Percentiles rank a stretch among this genome's conserved stretches.
Evolutionary conservation across 441 rosid species (phyloP).

Genomic region (Populus trichocarpa): DNA sequence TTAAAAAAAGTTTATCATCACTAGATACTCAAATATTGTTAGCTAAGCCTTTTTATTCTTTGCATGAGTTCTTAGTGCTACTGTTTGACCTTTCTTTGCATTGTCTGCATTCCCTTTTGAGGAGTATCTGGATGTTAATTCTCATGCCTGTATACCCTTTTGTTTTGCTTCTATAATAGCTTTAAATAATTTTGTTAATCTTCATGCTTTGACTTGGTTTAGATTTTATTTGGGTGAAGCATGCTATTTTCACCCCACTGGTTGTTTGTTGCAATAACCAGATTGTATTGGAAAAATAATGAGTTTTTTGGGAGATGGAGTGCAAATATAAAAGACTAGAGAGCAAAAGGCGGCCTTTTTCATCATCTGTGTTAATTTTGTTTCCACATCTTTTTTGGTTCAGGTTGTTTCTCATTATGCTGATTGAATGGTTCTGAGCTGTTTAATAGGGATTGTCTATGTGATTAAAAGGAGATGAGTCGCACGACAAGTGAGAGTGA

Average conservation of each 20-base stretch:
- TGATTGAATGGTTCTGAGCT: slow-evolving; percentile 40
- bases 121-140: slow-evolving; percentile 11
- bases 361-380: slow-evolving; percentile 21
- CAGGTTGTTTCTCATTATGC: slow-evolving; percentile 42
- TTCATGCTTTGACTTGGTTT: slow-evolving; percentile 13
- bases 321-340: slow-evolving; percentile 23
- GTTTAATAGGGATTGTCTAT: slow-evolving; percentile 34
- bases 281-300: slow-evolving; percentile 16
- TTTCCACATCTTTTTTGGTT: slow-evolving; percentile 25
- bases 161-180: neutral
- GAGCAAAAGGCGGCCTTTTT: slow-evolving; percentile 10
- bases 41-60: slow-evolving; percentile 14
- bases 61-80: slow-evolving; percentile 12
- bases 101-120: slow-evolving; percentile 8
- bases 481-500: slow-evolving; percentile 52
- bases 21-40: neutral
- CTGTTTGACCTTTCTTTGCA: slow-evolving; percentile 10
- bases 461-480: slow-evolving; percentile 65
- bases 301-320: slow-evolving; percentile 22
- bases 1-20: neutral
- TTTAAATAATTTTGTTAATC: neutral
- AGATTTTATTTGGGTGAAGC: slow-evolving; percentile 12
- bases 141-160: slow-evolving; percentile 9
- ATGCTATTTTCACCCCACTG: slow-evolving; percentile 13
- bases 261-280: slow-evolving; percentile 20